Evolutionary conservation across 2,329 filamentous ascomycete genomes (phyloP), one percentile per base, ranked within the genome.

Genomic region (Fusarium sp.): DNA sequence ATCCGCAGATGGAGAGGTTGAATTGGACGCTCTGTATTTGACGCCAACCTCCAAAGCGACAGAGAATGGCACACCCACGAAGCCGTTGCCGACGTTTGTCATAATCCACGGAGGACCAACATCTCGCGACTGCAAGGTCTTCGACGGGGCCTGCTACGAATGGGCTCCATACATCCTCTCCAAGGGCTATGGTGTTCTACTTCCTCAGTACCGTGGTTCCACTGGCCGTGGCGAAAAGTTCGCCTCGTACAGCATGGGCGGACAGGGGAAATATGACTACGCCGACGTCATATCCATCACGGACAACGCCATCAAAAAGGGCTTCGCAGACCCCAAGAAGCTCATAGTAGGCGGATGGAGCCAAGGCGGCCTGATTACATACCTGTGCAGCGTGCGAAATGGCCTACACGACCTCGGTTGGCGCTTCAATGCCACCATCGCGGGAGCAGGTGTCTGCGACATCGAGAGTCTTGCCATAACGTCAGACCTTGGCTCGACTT

Each of bases 361-460:
- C 25, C 82, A 85, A 68, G 84, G 84, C 11, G 84, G 84, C 2
- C 82, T 81, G 16, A 70, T 86, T 1, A 76, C 80, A 3, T 85
- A 83, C 69, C 77, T 85, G 2, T 78, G 77, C 32, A 76, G 77
- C 27, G 82, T 82, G 3, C 80, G 83, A 16, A 84, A 84, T 64
- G 82, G 82, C 6, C 66, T 76, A 1, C 77, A 81, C 61, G 75
- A 66, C 1, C 71, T 76, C 0, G 82, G 77, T 2, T 85, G 84
- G 83, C 72, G 74, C 4, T 85, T 84, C 73, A 72, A 76, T 10
- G 83, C 81, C 6, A 76, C 77, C 2, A 80, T 85, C 0, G 79
- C 82, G 0, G 81, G 83, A 1, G 82, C 81, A 1, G 84, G 84
- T 0, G 72, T 84, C 6, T 80, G 73, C 2, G 83, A 85, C 39